phyloP scores from a whole-genome alignment of 1,284 basidiomycete genomes.

The Laetiporus sulphureus region DNA sequence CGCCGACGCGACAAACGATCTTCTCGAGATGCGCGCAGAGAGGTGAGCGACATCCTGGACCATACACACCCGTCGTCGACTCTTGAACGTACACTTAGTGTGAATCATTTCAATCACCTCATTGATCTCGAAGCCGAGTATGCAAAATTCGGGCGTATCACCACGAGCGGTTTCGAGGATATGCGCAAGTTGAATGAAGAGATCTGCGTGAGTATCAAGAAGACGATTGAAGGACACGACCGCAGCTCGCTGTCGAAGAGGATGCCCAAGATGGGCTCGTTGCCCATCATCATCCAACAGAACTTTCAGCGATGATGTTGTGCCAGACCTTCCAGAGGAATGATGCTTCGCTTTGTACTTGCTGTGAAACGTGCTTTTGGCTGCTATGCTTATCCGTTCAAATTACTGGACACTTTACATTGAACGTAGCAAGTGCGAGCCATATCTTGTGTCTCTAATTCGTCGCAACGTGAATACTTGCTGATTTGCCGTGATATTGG shows the following conservation, averaged over 20 bases:
- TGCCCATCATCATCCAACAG: too few species aligned
- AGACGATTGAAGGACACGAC: slow-evolving; percentile 32
- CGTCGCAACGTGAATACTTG: too few species aligned
- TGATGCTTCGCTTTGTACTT: too few species aligned
- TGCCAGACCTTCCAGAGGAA: too few species aligned
- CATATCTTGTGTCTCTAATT: too few species aligned
- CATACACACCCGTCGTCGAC: neutral
- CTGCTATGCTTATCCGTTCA: too few species aligned
- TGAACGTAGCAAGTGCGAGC: too few species aligned
- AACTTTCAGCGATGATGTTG: too few species aligned
- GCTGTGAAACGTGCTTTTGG: too few species aligned
- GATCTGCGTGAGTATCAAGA: slow-evolving; percentile 21
- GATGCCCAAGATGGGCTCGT: too few species aligned
- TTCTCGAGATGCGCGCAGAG: slow-evolving; percentile 31
- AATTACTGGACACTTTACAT: too few species aligned
- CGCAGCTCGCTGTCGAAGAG: slow-evolving; percentile 26
- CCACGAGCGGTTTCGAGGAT: slow-evolving; percentile 29
- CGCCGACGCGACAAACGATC: slow-evolving; percentile 33
- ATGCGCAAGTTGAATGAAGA: slow-evolving; percentile 25
- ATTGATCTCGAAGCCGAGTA: slow-evolving; percentile 38
- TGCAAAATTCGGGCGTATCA: slow-evolving; percentile 27
- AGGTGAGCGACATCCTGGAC: slow-evolving; percentile 23
- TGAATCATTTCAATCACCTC: slow-evolving; percentile 33
- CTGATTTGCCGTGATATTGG: too few species aligned
- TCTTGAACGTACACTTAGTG: slow-evolving; percentile 20